Conservation (phyloP, 257 asterid genomes). For the Rubia yunnanensis region DNA sequence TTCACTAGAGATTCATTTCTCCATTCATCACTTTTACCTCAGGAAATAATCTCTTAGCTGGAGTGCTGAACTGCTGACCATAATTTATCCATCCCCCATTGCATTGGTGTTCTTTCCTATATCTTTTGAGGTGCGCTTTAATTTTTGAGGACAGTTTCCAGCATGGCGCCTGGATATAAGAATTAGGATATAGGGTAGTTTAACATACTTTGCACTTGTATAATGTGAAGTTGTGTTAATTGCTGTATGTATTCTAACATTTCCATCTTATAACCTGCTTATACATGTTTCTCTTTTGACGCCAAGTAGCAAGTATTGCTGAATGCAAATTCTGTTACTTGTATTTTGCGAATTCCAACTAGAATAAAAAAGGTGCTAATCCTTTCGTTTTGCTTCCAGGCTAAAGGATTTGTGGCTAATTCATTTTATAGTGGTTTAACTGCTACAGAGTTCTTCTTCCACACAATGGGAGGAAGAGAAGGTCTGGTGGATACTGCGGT, state of each 20-base stretch:
- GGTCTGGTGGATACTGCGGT: slow-evolving; percentile 99
- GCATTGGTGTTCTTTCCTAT: neutral
- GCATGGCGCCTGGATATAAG: too few relatives aligned
- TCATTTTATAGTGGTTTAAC: slow-evolving; percentile 86
- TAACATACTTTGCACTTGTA: too few relatives aligned
- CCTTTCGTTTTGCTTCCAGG: slow-evolving; percentile 40
- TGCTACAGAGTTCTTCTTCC: slow-evolving; percentile 93
- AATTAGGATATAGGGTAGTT: neutral
- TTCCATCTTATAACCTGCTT: neutral
- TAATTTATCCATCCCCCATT: neutral
- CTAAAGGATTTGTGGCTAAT: slow-evolving; percentile 92
- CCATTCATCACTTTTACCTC: too few relatives aligned
- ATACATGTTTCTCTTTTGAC: neutral
- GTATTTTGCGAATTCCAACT: neutral
- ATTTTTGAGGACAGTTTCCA: neutral
- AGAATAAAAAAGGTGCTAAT: neutral
- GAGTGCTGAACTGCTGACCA: slow-evolving; percentile 4
- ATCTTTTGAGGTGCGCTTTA: neutral
- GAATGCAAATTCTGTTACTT: neutral
- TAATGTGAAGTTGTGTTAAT: too few relatives aligned
- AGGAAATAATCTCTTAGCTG: too few relatives aligned
- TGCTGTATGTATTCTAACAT: too few relatives aligned
- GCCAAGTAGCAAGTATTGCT: neutral
- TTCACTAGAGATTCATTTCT: too few relatives aligned
- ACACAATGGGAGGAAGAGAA: slow-evolving; percentile 99